Percentiles rank a stretch among this genome's conserved stretches.
phyloP scores from a whole-genome alignment of 768 basidiomycete genomes.

The Kwoniella europaea region DNA sequence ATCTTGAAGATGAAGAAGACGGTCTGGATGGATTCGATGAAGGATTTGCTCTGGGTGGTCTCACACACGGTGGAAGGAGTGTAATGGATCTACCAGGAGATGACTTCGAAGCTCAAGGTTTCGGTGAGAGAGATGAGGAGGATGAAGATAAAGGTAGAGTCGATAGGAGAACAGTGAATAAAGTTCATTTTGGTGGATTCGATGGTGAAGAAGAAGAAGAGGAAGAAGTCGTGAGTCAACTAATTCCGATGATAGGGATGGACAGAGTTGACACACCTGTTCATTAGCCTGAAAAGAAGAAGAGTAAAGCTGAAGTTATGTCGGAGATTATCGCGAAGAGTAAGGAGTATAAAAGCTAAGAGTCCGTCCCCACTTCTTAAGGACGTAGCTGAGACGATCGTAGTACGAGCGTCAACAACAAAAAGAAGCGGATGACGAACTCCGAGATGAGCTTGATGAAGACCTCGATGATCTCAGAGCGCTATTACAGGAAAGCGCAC shows the following conservation, averaged over 20 bases:
- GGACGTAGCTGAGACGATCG: constrained; percentile 12
- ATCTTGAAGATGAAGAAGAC: constrained; percentile 75
- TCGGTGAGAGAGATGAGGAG: constrained; percentile 51
- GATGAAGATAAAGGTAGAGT: constrained; percentile 76
- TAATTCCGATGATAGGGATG: background rate
- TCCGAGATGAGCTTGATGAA: constrained; percentile 85
- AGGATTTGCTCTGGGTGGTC: constrained; percentile 46
- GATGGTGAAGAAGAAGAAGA: constrained; percentile 70
- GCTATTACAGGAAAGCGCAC: constrained; percentile 62
- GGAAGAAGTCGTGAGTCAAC: constrained; percentile 61
- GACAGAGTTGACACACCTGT: background rate
- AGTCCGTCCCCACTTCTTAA: background rate
- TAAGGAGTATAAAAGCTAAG: constrained; percentile 77
- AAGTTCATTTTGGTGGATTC: constrained; percentile 85
- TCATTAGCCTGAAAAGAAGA: constrained; percentile 76
- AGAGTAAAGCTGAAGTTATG: constrained; percentile 95
- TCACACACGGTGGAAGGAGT: constrained; percentile 56
- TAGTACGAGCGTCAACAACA: constrained; percentile 88
- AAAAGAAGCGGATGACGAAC: constrained; percentile 79
- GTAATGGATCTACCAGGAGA: constrained; percentile 56
- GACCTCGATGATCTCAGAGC: constrained; percentile 80
- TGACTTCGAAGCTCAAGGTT: constrained; percentile 54
- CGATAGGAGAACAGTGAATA: constrained; percentile 69
- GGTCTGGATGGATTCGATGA: constrained; percentile 44
- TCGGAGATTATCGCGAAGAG: constrained; percentile 96